phyloP scores from a whole-genome alignment of 257 asterid genomes.

The Jaltomata sinuosa region DNA sequence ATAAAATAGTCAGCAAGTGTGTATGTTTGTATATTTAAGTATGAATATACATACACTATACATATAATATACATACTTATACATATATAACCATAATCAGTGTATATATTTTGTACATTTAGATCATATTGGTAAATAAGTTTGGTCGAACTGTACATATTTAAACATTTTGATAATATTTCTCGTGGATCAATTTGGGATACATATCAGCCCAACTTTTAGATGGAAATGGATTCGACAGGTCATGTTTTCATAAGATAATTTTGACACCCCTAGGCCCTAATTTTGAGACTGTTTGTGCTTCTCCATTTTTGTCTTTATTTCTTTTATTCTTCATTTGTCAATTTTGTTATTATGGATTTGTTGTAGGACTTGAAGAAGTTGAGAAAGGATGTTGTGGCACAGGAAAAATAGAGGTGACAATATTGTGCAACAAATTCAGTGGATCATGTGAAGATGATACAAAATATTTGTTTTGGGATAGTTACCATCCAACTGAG shows the following conservation, averaged over 20 bases:
- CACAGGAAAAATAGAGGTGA: constrained; percentile 19
- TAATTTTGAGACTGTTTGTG: not conserved
- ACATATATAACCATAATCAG: too few species aligned
- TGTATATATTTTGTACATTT: not conserved
- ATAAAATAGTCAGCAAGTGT: not conserved
- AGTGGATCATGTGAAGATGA: constrained; percentile 20
- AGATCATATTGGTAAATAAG: not conserved
- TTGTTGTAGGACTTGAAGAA: constrained; percentile 24
- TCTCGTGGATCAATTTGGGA: too few species aligned
- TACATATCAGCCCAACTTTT: too few species aligned
- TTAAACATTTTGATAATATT: too few species aligned
- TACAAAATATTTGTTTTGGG: constrained; percentile 29
- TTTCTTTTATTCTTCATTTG: not conserved
- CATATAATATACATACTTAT: too few species aligned
- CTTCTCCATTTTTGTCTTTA: not conserved
- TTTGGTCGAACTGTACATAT: too few species aligned
- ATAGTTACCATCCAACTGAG: constrained; percentile 34
- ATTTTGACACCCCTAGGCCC: too few species aligned
- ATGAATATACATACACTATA: too few species aligned
- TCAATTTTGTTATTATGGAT: not conserved
- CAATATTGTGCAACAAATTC: constrained; percentile 15
- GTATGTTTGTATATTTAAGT: not conserved
- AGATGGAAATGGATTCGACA: too few species aligned
- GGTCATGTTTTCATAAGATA: too few species aligned
- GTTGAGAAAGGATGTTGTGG: constrained; percentile 36